phyloP scores from a whole-genome alignment of 1,284 basidiomycete species.

The Papiliotrema fonsecae region DNA sequence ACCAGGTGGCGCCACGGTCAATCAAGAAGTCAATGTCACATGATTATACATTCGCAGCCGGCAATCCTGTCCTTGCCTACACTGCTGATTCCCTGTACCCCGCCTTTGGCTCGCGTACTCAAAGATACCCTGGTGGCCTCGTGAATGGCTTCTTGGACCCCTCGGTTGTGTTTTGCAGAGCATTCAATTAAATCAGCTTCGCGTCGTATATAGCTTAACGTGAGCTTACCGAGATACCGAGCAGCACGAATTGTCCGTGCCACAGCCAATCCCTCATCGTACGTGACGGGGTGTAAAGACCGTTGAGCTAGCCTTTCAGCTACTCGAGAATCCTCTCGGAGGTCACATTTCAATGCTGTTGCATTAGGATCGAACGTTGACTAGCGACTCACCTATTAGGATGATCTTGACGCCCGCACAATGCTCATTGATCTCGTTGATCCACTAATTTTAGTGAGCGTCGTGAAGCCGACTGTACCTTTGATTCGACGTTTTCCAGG shows the following conservation, averaged over 20 bases:
- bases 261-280: slow-evolving; percentile 81
- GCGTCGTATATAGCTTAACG: neutral
- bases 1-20: too few species aligned
- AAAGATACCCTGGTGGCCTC: slow-evolving; percentile 81
- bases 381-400: slow-evolving; percentile 66
- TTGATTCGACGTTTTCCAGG: slow-evolving; percentile 86
- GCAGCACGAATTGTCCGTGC: slow-evolving; percentile 86
- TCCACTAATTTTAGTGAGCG: slow-evolving; percentile 30
- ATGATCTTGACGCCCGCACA: slow-evolving; percentile 91
- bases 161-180: slow-evolving; percentile 91
- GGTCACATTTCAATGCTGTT: slow-evolving; percentile 87
- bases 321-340: slow-evolving; percentile 69
- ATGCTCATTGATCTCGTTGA: slow-evolving; percentile 58
- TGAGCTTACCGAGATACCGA: slow-evolving; percentile 72
- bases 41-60: slow-evolving; percentile 18
- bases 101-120: slow-evolving; percentile 64
- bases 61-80: neutral
- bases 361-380: slow-evolving; percentile 12
- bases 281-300: slow-evolving; percentile 66
- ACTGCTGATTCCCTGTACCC: slow-evolving; percentile 2
- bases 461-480: slow-evolving; percentile 53
- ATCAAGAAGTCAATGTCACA: too few species aligned
- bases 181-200: slow-evolving; percentile 60
- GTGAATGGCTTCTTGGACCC: slow-evolving; percentile 85
- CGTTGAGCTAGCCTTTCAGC: slow-evolving; percentile 57